Evolutionary conservation across 768 basidiomycete genomes (phyloP).

Genomic region (Mycena rosella): DNA sequence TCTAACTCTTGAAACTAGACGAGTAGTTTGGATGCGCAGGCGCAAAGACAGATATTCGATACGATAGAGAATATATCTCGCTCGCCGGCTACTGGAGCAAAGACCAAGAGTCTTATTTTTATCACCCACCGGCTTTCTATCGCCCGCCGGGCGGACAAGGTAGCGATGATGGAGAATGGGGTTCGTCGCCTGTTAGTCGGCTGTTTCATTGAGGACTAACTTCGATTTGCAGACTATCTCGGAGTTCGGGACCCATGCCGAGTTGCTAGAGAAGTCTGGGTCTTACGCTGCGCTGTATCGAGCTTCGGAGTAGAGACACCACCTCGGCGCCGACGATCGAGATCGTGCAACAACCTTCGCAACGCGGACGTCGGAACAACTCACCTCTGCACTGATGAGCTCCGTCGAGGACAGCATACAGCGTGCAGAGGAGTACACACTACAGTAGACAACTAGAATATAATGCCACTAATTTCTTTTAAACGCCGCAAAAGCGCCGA

Average conservation of each 20-base stretch:
- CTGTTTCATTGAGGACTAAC: slow-evolving; percentile 35
- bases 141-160: slow-evolving; percentile 86
- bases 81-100: slow-evolving; percentile 63
- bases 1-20: slow-evolving; percentile 59
- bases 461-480: too few species aligned
- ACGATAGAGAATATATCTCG: slow-evolving; percentile 77
- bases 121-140: slow-evolving; percentile 88
- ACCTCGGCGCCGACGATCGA: too few species aligned
- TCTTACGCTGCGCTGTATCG: slow-evolving; percentile 78
- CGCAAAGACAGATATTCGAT: slow-evolving; percentile 84
- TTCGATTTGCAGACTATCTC: slow-evolving; percentile 67
- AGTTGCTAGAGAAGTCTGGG: slow-evolving; percentile 69
- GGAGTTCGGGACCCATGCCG: slow-evolving; percentile 82
- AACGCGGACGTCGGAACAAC: too few species aligned
- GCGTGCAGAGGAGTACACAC: too few species aligned
- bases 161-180: slow-evolving; percentile 89
- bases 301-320: slow-evolving; percentile 70
- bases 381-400: too few species aligned
- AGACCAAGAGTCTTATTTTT: slow-evolving; percentile 81
- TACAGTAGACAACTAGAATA: too few species aligned
- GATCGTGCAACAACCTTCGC: too few species aligned
- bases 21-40: slow-evolving; percentile 82
- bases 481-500: too few species aligned
- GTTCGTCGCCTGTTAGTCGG: slow-evolving; percentile 46
- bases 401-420: too few species aligned